These are phyloP conservation scores for Cardamine chenopodiifolia DNA, from an alignment of 345 rosid species.

Conservation along the genomic window DNA sequence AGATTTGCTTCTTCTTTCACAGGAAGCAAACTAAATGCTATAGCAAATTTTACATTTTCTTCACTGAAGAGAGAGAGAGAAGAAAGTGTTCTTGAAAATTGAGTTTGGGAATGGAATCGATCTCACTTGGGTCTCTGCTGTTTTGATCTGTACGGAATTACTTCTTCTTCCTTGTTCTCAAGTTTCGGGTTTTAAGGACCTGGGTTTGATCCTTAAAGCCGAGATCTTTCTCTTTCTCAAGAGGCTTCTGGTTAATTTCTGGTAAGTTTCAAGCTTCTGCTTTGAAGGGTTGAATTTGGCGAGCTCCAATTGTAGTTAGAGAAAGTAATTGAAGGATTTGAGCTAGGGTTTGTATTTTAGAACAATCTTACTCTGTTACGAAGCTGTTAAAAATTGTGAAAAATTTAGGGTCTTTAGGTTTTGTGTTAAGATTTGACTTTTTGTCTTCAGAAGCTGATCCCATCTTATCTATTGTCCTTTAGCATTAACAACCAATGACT, in stretches of 20 bases:
- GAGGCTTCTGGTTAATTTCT: constrained; percentile 22
- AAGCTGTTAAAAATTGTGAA: neutral
- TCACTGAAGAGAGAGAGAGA: constrained; percentile 18
- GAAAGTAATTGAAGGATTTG: neutral
- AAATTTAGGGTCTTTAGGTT: constrained; percentile 17
- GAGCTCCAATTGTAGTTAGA: constrained; percentile 24
- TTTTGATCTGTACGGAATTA: constrained; percentile 37
- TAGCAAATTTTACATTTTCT: constrained; percentile 14
- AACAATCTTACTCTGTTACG: constrained; percentile 22
- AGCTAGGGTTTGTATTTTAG: constrained; percentile 31
- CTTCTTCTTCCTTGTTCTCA: constrained; percentile 15
- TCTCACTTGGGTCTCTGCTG: constrained; percentile 33
- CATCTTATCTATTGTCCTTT: neutral
- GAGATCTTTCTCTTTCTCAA: constrained; percentile 36
- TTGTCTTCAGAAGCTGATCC: constrained; percentile 15
- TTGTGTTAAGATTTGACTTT: constrained; percentile 31
- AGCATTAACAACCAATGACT: constrained; percentile 8
- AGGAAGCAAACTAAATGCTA: constrained; percentile 38
- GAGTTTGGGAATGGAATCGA: constrained; percentile 26
- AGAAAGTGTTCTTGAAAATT: neutral
- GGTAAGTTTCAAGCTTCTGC: constrained; percentile 35
- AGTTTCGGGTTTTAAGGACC: constrained; percentile 24
- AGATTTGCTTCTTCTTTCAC: constrained; percentile 30
- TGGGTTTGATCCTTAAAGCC: constrained; percentile 34
- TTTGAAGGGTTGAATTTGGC: constrained; percentile 9